Evolutionary conservation across 2,329 filamentous ascomycete species (phyloP).

Genomic region (Colletotrichum karsti): DNA sequence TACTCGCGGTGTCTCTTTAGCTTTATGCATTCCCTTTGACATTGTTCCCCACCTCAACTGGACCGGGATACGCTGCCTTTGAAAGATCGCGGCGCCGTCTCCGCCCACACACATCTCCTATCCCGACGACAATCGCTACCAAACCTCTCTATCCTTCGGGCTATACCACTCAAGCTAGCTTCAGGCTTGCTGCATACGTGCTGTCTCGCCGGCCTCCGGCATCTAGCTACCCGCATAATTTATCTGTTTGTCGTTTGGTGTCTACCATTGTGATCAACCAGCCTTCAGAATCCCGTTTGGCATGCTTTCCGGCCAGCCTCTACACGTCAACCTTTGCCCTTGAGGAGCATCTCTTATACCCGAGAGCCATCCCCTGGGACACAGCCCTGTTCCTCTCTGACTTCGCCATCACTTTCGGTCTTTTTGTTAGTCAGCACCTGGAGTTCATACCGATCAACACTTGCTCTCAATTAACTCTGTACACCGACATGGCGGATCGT

Average conservation of each 20-base stretch:
- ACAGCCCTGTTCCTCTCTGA: not conserved
- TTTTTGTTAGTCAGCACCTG: not conserved
- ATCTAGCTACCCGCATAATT: not conserved
- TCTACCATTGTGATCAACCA: not conserved
- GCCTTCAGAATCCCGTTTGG: not conserved
- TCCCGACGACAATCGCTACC: not conserved
- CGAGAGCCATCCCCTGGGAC: not conserved
- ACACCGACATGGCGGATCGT: conserved; percentile 14
- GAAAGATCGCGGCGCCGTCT: not conserved
- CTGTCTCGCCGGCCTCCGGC: conserved; percentile 14
- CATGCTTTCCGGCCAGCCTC: not conserved
- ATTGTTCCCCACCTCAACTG: not conserved
- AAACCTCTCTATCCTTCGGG: not conserved
- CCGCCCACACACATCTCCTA: not conserved
- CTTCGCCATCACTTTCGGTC: not conserved
- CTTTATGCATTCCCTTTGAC: not conserved
- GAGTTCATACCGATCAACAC: not conserved
- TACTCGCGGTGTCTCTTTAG: not conserved
- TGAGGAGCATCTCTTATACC: not conserved
- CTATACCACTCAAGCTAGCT: not conserved
- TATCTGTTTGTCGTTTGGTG: not conserved
- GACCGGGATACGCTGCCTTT: conserved; percentile 2
- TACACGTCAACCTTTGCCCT: not conserved
- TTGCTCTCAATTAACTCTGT: not conserved
- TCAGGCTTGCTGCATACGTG: not conserved